Percentiles rank a stretch among this genome's conserved stretches.
Evolutionary conservation across 495 filamentous ascomycete species (phyloP).

Genomic region (Tuber melanosporum): DNA sequence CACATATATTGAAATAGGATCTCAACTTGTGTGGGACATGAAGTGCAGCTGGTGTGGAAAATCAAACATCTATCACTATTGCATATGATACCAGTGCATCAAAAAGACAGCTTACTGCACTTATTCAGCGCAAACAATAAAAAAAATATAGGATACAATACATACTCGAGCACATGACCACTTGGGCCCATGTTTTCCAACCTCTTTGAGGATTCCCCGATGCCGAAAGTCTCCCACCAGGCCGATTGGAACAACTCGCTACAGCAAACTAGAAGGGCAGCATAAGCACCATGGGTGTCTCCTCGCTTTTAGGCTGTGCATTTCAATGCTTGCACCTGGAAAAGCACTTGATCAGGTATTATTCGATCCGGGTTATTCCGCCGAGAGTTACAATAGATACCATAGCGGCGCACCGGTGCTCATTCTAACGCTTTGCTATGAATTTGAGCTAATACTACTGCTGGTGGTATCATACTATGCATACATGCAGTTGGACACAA

Average conservation of each 20-base stretch:
- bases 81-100: background rate
- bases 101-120: background rate
- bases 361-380: no score
- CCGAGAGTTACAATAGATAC: no score
- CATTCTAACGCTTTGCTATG: background rate
- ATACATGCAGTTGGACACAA: background rate
- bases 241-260: background rate
- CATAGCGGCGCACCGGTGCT: background rate
- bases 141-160: background rate
- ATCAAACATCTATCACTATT: background rate
- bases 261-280: background rate
- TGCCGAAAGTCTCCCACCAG: background rate
- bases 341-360: no score
- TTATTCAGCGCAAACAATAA: background rate
- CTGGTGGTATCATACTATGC: background rate
- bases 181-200: background rate
- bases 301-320: background rate
- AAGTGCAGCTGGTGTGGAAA: background rate
- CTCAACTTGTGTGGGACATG: background rate
- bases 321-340: no score
- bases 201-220: background rate
- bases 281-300: background rate
- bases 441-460: background rate
- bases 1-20: background rate
- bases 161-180: no score